These are phyloP conservation scores for Funneliformis geosporum DNA, from an alignment of 192 early-diverging fungal genomes.

Conservation along the genomic window DNA sequence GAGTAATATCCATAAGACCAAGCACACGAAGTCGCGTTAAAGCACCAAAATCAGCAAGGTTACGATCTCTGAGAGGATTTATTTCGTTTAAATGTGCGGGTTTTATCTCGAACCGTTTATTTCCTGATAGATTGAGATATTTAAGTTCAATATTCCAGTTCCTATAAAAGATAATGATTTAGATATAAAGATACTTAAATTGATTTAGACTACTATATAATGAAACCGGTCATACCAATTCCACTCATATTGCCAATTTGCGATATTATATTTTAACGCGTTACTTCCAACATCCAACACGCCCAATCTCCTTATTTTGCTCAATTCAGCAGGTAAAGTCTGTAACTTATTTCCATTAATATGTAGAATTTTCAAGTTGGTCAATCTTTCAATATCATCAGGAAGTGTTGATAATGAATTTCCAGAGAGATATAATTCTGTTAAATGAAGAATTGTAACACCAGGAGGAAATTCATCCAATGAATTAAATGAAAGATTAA, in stretches of 20 bases:
- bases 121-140: conserved; percentile 89
- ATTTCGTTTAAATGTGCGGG: conserved; percentile 52
- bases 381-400: conserved; percentile 78
- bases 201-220: background rate
- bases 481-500: conserved; percentile 83
- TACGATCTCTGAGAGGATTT: conserved; percentile 43
- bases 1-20: conserved; percentile 90
- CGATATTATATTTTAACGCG: conserved; percentile 87
- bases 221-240: conserved; percentile 66
- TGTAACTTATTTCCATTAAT: conserved; percentile 90
- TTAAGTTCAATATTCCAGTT: conserved; percentile 89
- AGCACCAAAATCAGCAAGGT: conserved; percentile 76
- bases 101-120: conserved; percentile 87
- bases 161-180: conserved; percentile 34
- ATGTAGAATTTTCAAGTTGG: conserved; percentile 69
- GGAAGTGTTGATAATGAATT: conserved; percentile 83
- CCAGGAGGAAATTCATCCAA: conserved; percentile 81
- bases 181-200: too few relatives aligned
- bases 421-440: conserved; percentile 80
- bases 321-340: conserved; percentile 88
- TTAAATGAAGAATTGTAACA: conserved; percentile 68
- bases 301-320: conserved; percentile 75
- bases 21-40: conserved; percentile 77
- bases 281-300: conserved; percentile 89
- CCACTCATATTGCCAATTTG: conserved; percentile 96